These are phyloP conservation scores for Globisporangium radiosum DNA, from an alignment of 352 stramenopile species.

Conservation along the genomic window DNA sequence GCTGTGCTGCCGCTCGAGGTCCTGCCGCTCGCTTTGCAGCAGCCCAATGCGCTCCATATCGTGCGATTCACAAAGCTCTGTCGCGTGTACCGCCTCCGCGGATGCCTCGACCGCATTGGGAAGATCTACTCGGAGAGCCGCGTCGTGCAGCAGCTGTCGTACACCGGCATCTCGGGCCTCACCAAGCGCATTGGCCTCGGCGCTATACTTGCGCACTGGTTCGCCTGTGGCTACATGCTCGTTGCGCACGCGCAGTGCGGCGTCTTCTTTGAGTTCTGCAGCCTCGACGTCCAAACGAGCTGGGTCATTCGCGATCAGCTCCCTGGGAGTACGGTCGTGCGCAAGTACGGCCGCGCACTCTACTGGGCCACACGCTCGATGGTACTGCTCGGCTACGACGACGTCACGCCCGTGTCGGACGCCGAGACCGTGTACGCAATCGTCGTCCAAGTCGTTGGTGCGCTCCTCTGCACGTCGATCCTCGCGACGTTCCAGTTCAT, in stretches of 20 bases:
- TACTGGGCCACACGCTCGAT: constrained; percentile 59
- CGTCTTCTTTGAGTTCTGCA: constrained; percentile 39
- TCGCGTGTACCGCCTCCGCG: constrained; percentile 34
- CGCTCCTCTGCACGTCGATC: constrained; percentile 47
- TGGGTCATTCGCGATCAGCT: constrained; percentile 58
- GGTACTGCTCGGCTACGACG: constrained; percentile 55
- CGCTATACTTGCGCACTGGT: constrained; percentile 37
- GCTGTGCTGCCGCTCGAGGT: constrained; percentile 52
- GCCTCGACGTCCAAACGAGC: constrained; percentile 33
- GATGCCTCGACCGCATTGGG: constrained; percentile 30
- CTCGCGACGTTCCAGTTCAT: constrained; percentile 68
- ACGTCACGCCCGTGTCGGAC: constrained; percentile 53
- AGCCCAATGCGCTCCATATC: constrained; percentile 54
- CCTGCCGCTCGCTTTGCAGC: constrained; percentile 22
- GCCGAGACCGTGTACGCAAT: constrained; percentile 49
- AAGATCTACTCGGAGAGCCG: constrained; percentile 43
- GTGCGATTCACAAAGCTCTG: constrained; percentile 55
- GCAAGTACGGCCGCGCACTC: constrained; percentile 51
- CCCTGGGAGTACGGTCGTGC: constrained; percentile 22
- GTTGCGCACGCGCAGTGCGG: constrained; percentile 55
- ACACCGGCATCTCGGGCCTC: constrained; percentile 50
- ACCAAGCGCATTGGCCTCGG: constrained; percentile 31
- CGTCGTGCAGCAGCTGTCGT: constrained; percentile 45
- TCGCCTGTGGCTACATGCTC: constrained; percentile 67
- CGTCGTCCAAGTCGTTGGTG: constrained; percentile 35